Percentiles rank a stretch among this genome's conserved stretches.
Conservation (phyloP, 805 yeast species). For the Zygotorulaspora sp. region DNA sequence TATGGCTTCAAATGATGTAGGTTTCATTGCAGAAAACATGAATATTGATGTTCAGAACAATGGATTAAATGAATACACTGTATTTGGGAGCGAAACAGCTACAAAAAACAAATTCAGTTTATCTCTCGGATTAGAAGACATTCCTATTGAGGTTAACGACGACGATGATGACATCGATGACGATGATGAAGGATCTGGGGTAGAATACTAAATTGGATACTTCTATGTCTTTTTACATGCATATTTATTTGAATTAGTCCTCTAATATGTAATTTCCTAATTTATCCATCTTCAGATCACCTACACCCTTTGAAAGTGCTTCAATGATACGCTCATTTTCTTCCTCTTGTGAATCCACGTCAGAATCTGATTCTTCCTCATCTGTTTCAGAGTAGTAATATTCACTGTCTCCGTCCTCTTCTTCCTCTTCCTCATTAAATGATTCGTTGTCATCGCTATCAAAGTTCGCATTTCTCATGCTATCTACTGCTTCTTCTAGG, state of each 20-base stretch:
- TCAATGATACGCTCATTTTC: conserved; percentile 62
- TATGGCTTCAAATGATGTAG: no score
- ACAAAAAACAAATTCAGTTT: conserved; percentile 1
- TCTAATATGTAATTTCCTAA: conserved; percentile 76
- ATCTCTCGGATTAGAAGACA: conserved; percentile 20
- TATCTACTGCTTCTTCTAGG: conserved; percentile 68
- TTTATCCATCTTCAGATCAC: conserved; percentile 72
- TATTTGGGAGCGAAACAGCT: conserved; percentile 19
- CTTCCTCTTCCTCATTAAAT: conserved; percentile 52
- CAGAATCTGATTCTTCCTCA: conserved; percentile 33
- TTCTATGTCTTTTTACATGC: not conserved
- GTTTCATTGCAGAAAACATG: no score
- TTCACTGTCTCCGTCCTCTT: conserved; percentile 36
- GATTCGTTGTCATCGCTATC: conserved; percentile 29
- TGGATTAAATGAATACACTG: conserved; percentile 32
- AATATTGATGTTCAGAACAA: conserved; percentile 27
- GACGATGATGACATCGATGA: conserved; percentile 18
- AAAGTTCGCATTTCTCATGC: conserved; percentile 50
- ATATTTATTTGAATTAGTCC: conserved; percentile 16
- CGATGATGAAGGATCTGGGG: conserved; percentile 38
- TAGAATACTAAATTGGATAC: conserved; percentile 24
- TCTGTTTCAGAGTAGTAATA: conserved; percentile 31
- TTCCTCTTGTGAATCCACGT: conserved; percentile 34
- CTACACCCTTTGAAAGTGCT: conserved; percentile 60
- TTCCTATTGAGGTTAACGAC: conserved; percentile 26